Evolutionary conservation across 805 yeast species (phyloP), one percentile per base, ranked within the genome.

Genomic region (Scheffersomyces stipitis): DNA sequence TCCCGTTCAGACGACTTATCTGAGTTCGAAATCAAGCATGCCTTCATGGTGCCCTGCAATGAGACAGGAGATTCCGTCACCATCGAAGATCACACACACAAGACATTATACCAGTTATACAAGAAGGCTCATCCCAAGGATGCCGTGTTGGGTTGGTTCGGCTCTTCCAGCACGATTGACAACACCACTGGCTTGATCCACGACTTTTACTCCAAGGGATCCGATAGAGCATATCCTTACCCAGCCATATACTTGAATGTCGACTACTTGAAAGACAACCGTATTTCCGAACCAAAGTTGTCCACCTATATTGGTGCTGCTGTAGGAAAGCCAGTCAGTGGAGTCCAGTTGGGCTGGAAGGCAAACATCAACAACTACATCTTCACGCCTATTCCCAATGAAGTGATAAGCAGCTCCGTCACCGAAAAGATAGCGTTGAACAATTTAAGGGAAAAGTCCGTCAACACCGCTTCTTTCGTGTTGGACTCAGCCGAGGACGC

Each of bases 71-170:
- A 84, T 42, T 82, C 86, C 46, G 78, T 88, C 44, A 75, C 82
- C 41, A 80, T 88, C 43, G 90, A 83, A 55, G 86, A 85, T 52
- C 83, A 81, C 40, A 82, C 78, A 58, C 88, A 86, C 71, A 76
- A 78, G 55, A 67, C 80, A 23, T 76, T 85, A 62, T 84, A 70
- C 63, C 81, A 79, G 50, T 66, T 88, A 54, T 78, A 84, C 64
- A 83, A 81, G 66, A 79, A 78, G 56, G 80, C 91, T 23, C 83
- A 82, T 62, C 91, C 93, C 39, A 84, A 83, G 56, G 84, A 81
- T 46, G 72, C 74, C 34, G 83, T 88, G 37, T 72, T 88, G 32
- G 96, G 96, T 38, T 88, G 96, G 96, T 88, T 85, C 59, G 81
- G 83, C 34, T 69, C 76, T 28, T 69, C 83, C 13, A 66, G 70